Base-by-base conservation (phyloP, 495 filamentous ascomycete genomes). In the Aspergillus incahuasiensis region DNA sequence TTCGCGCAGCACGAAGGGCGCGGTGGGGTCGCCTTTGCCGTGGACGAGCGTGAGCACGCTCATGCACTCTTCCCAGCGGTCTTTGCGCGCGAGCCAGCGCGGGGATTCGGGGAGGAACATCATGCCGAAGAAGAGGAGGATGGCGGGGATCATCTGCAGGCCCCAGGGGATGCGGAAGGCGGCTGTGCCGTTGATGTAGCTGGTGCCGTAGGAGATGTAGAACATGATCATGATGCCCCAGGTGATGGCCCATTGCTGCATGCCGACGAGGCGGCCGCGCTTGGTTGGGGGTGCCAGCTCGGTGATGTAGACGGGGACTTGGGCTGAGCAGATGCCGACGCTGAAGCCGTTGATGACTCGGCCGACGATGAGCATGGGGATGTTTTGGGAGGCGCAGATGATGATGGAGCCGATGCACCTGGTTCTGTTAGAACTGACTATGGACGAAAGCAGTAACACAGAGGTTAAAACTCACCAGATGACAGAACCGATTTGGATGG, bases 141-240 rank as follows among this genome's bases (percentile, higher is more conserved):
- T 57, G 11, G 84, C 87, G 0, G 89, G 88, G 50, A 91, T 70
- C 72, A 85, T 86, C 67, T 91, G 88, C 4, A 90, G 64, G 56
- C 81, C 89, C 88, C 88, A 92, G 19, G 88, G 87, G 19, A 89
- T 66, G 32, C 88, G 79, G 74, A 87, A 92, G 21, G 86, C 73
- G 2, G 79, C 78, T n/a, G 76, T 64, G 49, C 74, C 70, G 1
- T 71, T 56, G 61, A 65, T 65, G 19, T 54, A 55, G 43, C 57
- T 59, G 48, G 59, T 62, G 13, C 63, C 63, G 19, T 65, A 65
- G 11, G 63, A 65, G 48, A 65, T 56, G 45, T 77, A 77, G 76
- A 86, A 91, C 87, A 91, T 90, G 66, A 91, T 90, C 56, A 90
- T 56, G 57, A 91, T 90, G 65, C 88, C 88, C 85, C 85, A 89